Conservation (phyloP, 768 basidiomycete genomes). For the Suillus tomentosus region DNA sequence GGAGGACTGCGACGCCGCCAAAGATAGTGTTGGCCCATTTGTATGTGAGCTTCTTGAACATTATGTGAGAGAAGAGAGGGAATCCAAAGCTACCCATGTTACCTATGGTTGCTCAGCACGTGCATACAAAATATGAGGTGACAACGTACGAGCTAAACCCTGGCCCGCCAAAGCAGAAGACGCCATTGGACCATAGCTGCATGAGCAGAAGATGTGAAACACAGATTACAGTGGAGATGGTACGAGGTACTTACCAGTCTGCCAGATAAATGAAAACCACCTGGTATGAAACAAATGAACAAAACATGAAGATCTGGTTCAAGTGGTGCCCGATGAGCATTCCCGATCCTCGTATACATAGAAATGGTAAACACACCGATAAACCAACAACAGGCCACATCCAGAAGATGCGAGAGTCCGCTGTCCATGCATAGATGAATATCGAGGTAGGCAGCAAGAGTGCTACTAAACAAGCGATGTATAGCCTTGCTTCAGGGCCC, state of each 20-base stretch:
- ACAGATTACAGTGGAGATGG: too few species aligned
- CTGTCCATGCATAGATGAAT: conserved; percentile 74
- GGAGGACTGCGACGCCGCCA: conserved; percentile 48
- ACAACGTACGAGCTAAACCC: conserved; percentile 50
- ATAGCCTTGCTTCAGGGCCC: conserved; percentile 60
- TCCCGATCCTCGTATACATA: not conserved
- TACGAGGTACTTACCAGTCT: conserved; percentile 47
- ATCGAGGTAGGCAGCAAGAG: conserved; percentile 55
- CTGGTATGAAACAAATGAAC: conserved; percentile 53
- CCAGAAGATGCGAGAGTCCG: conserved; percentile 57
- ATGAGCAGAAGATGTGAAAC: conserved; percentile 15
- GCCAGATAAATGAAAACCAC: conserved; percentile 60
- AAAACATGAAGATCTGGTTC: conserved; percentile 49
- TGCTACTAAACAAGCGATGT: conserved; percentile 53
- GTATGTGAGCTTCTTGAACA: conserved; percentile 56
- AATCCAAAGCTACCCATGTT: conserved; percentile 54
- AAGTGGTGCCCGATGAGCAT: not conserved
- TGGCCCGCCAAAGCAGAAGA: conserved; percentile 70
- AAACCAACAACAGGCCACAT: conserved; percentile 38
- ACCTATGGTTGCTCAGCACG: conserved; percentile 32
- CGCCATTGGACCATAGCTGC: conserved; percentile 56
- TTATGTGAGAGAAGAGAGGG: conserved; percentile 60
- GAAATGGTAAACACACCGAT: conserved; percentile 2
- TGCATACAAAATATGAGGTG: not conserved
- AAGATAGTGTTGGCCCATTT: conserved; percentile 62